A percentile compares a stretch with the other conserved stretches of the same genome.
These are phyloP conservation scores for Nakaseomyces kungkrabaensis DNA, from an alignment of 1,139 yeast species.

Conservation along the genomic window DNA sequence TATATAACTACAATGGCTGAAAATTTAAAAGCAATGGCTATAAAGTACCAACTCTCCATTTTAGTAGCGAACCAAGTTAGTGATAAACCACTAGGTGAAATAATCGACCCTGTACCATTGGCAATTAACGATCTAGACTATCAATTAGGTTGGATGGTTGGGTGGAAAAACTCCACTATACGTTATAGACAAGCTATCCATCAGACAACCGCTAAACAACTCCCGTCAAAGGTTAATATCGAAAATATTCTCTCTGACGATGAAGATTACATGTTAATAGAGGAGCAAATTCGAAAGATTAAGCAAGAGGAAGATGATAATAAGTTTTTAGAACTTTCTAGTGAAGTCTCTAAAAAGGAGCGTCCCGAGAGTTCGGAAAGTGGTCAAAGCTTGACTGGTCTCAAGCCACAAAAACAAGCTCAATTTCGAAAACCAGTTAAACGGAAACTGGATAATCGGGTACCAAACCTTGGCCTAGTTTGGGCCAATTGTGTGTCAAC, in stretches of 20 bases:
- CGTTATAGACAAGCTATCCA: constrained; percentile 22
- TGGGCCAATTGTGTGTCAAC: constrained; percentile 36
- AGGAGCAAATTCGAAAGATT: constrained; percentile 6
- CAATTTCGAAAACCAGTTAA: constrained; percentile 9
- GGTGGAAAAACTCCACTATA: constrained; percentile 52
- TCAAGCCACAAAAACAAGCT: neutral
- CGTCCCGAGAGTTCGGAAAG: neutral
- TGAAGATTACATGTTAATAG: constrained; percentile 25
- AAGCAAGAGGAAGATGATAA: constrained; percentile 8
- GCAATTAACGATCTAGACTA: constrained; percentile 48
- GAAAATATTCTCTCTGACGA: constrained; percentile 26
- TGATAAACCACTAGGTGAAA: constrained; percentile 39
- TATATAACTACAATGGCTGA: constrained; percentile 40
- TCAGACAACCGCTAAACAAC: neutral
- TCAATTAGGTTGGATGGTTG: constrained; percentile 64
- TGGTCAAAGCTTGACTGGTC: neutral
- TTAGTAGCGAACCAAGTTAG: constrained; percentile 77
- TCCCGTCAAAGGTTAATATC: neutral
- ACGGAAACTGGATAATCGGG: constrained; percentile 23
- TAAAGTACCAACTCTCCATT: constrained; percentile 44
- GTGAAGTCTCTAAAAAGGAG: neutral
- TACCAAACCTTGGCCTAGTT: constrained; percentile 37
- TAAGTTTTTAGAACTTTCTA: constrained; percentile 6
- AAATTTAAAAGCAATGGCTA: constrained; percentile 44
- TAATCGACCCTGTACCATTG: constrained; percentile 9